These are phyloP conservation scores for Botrytis cinerea DNA, from an alignment of 2,329 filamentous ascomycete genomes.

Conservation along the genomic window DNA sequence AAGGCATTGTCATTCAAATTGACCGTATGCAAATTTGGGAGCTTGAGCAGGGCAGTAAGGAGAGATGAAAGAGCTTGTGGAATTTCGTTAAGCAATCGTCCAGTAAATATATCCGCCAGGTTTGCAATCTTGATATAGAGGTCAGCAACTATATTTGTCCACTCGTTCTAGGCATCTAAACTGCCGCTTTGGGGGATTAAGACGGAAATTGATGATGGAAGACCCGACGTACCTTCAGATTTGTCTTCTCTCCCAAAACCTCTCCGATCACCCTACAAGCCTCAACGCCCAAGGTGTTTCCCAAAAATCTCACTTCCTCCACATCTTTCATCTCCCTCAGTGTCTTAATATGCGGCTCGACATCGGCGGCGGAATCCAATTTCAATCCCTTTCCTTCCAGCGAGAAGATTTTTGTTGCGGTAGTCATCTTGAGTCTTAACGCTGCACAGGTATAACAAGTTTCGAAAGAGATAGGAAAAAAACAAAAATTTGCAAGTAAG, in stretches of 20 bases:
- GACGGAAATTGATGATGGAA: background rate
- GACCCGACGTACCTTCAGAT: slow-evolving; percentile 60
- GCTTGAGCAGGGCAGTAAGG: slow-evolving; percentile 81
- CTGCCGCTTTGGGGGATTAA: background rate
- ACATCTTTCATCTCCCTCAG: slow-evolving; percentile 72
- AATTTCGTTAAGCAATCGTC: slow-evolving; percentile 89
- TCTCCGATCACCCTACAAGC: slow-evolving; percentile 84
- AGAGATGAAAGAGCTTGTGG: slow-evolving; percentile 84
- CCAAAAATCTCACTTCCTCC: slow-evolving; percentile 82
- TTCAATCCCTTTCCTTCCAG: slow-evolving; percentile 91
- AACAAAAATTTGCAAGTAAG: slow-evolving; percentile 20
- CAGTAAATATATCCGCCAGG: slow-evolving; percentile 96
- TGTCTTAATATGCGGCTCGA: slow-evolving; percentile 78
- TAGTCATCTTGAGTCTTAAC: slow-evolving; percentile 47
- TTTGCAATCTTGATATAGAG: slow-evolving; percentile 66
- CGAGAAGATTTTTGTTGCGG: slow-evolving; percentile 71
- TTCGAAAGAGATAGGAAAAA: slow-evolving; percentile 20
- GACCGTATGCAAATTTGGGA: slow-evolving; percentile 84
- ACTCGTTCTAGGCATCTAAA: background rate
- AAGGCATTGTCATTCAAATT: slow-evolving; percentile 99
- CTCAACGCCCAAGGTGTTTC: slow-evolving; percentile 89
- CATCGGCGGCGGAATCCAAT: slow-evolving; percentile 83
- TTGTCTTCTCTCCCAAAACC: slow-evolving; percentile 81
- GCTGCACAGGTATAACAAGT: slow-evolving; percentile 40
- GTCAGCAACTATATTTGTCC: slow-evolving; percentile 5